These are phyloP conservation scores for Epichloe sp. DNA, from an alignment of 2,329 filamentous ascomycete species.

Conservation along the genomic window DNA sequence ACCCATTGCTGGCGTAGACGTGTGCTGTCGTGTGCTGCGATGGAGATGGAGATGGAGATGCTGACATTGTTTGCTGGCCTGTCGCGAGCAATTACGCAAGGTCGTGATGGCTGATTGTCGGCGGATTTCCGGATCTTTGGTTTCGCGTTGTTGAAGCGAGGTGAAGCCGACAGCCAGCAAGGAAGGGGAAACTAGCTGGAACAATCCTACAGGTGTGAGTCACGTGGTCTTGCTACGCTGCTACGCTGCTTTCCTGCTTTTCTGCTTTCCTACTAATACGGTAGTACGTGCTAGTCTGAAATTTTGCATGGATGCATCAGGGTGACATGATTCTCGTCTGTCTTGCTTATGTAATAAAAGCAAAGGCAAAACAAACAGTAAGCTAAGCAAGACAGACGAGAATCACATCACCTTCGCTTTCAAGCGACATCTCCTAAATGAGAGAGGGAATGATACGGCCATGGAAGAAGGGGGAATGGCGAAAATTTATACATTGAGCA, in stretches of 20 bases:
- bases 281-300: too few species aligned
- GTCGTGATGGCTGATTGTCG: constrained; percentile 30
- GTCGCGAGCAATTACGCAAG: not conserved
- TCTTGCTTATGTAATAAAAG: not conserved
- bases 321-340: too few species aligned
- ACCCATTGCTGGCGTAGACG: constrained; percentile 31
- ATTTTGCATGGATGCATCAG: too few species aligned
- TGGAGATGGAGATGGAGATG: constrained; percentile 13
- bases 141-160: constrained; percentile 23
- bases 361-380: not conserved
- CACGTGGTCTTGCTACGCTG: not conserved
- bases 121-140: constrained; percentile 27
- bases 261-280: too few species aligned
- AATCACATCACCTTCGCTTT: not conserved
- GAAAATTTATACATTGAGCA: too few species aligned
- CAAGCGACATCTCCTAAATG: too few species aligned
- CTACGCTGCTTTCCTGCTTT: too few species aligned
- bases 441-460: too few species aligned
- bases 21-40: constrained; percentile 20
- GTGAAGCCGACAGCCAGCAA: constrained; percentile 19
- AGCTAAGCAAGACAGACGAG: too few species aligned
- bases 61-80: constrained; percentile 10
- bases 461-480: too few species aligned
- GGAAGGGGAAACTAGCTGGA: not conserved
- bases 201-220: not conserved